Conservation (phyloP, 1,139 yeast genomes). For the Yamadazyma mexicana region DNA sequence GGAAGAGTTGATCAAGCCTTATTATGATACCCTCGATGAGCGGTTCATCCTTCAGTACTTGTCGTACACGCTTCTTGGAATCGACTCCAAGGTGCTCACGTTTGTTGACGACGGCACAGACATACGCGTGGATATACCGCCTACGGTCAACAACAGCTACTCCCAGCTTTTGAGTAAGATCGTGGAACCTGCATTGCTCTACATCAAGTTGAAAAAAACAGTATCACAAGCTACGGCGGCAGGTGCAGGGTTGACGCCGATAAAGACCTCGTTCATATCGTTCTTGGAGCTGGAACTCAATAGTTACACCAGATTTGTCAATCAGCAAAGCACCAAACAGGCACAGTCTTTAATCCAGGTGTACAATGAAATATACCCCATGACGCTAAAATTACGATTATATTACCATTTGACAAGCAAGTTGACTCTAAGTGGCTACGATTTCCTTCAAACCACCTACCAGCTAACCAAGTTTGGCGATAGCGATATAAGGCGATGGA, state of each 20-base stretch:
- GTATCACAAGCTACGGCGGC: conserved; percentile 1
- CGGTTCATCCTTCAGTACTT: conserved; percentile 54
- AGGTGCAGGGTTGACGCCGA: conserved; percentile 42
- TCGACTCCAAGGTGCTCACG: conserved; percentile 63
- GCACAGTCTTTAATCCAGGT: conserved; percentile 34
- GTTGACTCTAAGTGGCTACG: conserved; percentile 49
- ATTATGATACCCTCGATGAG: conserved; percentile 44
- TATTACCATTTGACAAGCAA: conserved; percentile 44
- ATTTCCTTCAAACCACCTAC: conserved; percentile 55
- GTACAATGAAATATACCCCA: conserved; percentile 46
- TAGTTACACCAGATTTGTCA: conserved; percentile 53
- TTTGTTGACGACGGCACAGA: conserved; percentile 36
- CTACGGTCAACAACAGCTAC: conserved; percentile 54
- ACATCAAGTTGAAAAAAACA: conserved; percentile 39
- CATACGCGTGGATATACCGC: conserved; percentile 44
- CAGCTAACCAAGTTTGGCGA: conserved; percentile 67
- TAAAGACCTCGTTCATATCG: conserved; percentile 65
- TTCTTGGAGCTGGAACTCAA: conserved; percentile 53
- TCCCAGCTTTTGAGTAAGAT: conserved; percentile 57
- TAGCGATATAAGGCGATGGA: conserved; percentile 39
- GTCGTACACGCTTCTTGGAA: conserved; percentile 70
- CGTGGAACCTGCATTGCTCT: conserved; percentile 74
- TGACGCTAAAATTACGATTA: conserved; percentile 54
- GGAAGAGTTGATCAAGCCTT: conserved; percentile 27
- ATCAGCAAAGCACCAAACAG: conserved; percentile 42